phyloP scores from a whole-genome alignment of 495 filamentous ascomycete species.

The Jackrogersella multiformis region DNA sequence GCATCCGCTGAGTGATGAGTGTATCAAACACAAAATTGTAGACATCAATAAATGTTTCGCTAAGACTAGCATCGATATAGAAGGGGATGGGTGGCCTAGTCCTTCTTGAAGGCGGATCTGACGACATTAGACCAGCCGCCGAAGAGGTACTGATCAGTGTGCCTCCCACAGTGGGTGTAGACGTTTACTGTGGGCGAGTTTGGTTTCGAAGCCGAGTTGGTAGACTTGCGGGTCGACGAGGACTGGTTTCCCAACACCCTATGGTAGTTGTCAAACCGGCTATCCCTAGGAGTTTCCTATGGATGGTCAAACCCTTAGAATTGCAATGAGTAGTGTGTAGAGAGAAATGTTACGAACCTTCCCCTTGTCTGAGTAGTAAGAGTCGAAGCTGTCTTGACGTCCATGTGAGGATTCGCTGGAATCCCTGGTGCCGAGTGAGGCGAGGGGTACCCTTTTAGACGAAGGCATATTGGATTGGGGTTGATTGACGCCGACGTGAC shows the following conservation, averaged over 20 bases:
- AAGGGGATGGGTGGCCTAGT: conserved; percentile 17
- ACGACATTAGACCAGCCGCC: conserved; percentile 42
- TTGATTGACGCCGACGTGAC: not conserved
- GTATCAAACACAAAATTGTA: conserved; percentile 27
- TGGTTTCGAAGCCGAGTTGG: conserved; percentile 22
- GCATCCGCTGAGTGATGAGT: not conserved
- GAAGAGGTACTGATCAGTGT: conserved; percentile 47
- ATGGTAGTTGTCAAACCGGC: conserved; percentile 22
- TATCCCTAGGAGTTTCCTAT: conserved; percentile 15
- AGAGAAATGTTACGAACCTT: conserved; percentile 34
- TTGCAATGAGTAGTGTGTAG: not conserved
- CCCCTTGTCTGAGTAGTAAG: conserved; percentile 36
- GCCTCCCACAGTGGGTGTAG: conserved; percentile 48
- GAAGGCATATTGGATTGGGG: conserved; percentile 32
- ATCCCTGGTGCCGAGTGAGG: conserved; percentile 18
- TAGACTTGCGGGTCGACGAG: conserved; percentile 15
- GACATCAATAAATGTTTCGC: not conserved
- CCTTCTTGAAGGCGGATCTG: conserved; percentile 34
- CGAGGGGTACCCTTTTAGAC: conserved; percentile 16
- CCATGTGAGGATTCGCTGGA: conserved; percentile 22
- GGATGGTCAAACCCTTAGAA: conserved; percentile 16
- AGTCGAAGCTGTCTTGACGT: conserved; percentile 40
- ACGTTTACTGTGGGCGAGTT: conserved; percentile 46
- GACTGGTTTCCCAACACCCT: conserved; percentile 8
- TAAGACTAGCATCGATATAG: not conserved